Evolutionary conservation across 768 basidiomycete genomes (phyloP).

Genomic region (Dentipellis fragilis): DNA sequence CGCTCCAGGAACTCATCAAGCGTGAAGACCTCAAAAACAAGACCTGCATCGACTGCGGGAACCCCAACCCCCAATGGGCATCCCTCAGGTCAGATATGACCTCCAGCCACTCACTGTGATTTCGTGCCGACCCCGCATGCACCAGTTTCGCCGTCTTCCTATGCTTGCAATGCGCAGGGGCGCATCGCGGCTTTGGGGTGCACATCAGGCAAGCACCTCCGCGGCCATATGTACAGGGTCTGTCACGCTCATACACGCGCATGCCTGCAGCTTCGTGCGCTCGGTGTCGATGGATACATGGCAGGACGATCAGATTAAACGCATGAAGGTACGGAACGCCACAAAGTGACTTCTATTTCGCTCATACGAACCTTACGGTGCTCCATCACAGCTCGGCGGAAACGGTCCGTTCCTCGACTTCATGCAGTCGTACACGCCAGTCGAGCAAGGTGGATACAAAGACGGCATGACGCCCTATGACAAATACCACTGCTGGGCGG

Average conservation of each 20-base stretch:
- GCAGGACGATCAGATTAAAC: constrained; percentile 77
- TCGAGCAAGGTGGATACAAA: constrained; percentile 60
- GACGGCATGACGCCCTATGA: constrained; percentile 54
- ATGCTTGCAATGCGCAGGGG: constrained; percentile 81
- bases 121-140: constrained; percentile 1
- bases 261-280: constrained; percentile 62
- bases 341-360: constrained; percentile 3
- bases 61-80: constrained; percentile 97
- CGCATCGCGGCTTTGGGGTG: constrained; percentile 86
- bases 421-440: constrained; percentile 56
- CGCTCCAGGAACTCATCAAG: constrained; percentile 65
- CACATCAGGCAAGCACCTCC: constrained; percentile 60
- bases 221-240: neutral
- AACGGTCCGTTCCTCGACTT: constrained; percentile 79
- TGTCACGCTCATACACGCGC: constrained; percentile 10
- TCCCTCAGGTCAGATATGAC: constrained; percentile 46
- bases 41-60: constrained; percentile 71
- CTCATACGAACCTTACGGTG: constrained; percentile 7
- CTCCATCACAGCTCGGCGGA: constrained; percentile 60
- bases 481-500: constrained; percentile 91
- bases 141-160: constrained; percentile 76
- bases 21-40: constrained; percentile 68
- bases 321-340: constrained; percentile 65
- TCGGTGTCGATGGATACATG: constrained; percentile 96
- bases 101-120: neutral